Conservation (phyloP, 2,329 filamentous ascomycete genomes). For the Nemania bipapillata region DNA sequence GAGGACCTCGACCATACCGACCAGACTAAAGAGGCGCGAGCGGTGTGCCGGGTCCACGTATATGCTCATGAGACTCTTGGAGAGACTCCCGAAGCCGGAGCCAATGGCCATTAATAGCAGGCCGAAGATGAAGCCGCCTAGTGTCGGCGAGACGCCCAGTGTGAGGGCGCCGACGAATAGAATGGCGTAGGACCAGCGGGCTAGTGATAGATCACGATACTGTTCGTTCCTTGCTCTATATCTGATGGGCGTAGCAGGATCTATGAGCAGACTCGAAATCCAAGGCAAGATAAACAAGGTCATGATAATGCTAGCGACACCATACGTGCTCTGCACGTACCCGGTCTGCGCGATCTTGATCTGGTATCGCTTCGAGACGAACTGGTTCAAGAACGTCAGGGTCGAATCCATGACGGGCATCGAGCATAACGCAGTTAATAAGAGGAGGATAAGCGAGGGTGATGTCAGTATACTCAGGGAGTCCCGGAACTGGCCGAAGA, state of each 20-base stretch:
- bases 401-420: slow-evolving; percentile 40
- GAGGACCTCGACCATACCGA: slow-evolving; percentile 49
- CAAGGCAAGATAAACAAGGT: slow-evolving; percentile 48
- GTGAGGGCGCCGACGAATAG: slow-evolving; percentile 43
- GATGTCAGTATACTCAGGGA: slow-evolving; percentile 47
- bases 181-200: slow-evolving; percentile 45
- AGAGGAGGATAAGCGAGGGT: slow-evolving; percentile 44
- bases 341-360: slow-evolving; percentile 48
- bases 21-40: slow-evolving; percentile 50
- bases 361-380: slow-evolving; percentile 49
- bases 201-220: slow-evolving; percentile 47
- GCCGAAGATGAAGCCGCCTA: slow-evolving; percentile 46
- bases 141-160: slow-evolving; percentile 45
- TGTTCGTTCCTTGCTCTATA: slow-evolving; percentile 44
- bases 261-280: slow-evolving; percentile 42
- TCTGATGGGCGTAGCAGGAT: slow-evolving; percentile 36
- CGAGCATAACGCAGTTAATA: slow-evolving; percentile 37
- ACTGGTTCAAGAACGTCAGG: slow-evolving; percentile 48
- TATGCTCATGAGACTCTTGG: slow-evolving; percentile 48
- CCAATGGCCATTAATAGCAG: slow-evolving; percentile 49
- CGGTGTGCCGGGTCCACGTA: slow-evolving; percentile 49
- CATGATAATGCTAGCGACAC: slow-evolving; percentile 45
- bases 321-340: slow-evolving; percentile 50
- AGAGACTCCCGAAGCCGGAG: slow-evolving; percentile 46
- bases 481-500: slow-evolving; percentile 39